These are phyloP conservation scores for Vitis rupestris DNA, from an alignment of 164 flowering plant genomes.

Conservation along the genomic window DNA sequence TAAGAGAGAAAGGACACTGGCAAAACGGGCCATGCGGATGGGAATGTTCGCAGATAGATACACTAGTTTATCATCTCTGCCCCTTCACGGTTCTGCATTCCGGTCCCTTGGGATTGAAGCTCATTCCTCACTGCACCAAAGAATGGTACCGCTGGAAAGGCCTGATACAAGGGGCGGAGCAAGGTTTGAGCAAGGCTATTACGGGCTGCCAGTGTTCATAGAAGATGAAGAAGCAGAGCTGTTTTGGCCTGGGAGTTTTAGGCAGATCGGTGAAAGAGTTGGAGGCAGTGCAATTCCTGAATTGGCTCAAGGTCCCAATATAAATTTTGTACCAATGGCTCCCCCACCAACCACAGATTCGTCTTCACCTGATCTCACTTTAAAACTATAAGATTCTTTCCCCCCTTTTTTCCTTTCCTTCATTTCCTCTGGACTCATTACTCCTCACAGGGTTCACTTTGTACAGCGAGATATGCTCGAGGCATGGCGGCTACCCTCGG, in stretches of 20 bases:
- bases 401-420: constrained; percentile 1
- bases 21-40: constrained; percentile 82
- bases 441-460: constrained; percentile 11
- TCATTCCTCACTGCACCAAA: constrained; percentile 59
- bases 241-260: constrained; percentile 83
- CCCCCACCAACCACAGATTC: constrained; percentile 34
- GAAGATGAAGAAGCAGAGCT: constrained; percentile 55
- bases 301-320: constrained; percentile 26
- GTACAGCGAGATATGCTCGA: constrained; percentile 35
- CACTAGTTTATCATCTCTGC: constrained; percentile 70
- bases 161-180: constrained; percentile 40
- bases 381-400: constrained; percentile 45
- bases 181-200: constrained; percentile 51
- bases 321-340: constrained; percentile 27
- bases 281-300: constrained; percentile 3
- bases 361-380: constrained; percentile 65
- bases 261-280: constrained; percentile 34
- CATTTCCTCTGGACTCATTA: constrained; percentile 2
- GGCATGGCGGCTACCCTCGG: constrained; percentile 5
- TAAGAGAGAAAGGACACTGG: constrained; percentile 77
- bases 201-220: constrained; percentile 46
- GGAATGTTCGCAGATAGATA: constrained; percentile 64
- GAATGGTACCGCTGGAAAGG: constrained; percentile 19
- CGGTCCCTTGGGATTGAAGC: constrained; percentile 74
- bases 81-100: constrained; percentile 64